Conservation (phyloP, 208 protist species). For the Wallacemonas rigidus region DNA sequence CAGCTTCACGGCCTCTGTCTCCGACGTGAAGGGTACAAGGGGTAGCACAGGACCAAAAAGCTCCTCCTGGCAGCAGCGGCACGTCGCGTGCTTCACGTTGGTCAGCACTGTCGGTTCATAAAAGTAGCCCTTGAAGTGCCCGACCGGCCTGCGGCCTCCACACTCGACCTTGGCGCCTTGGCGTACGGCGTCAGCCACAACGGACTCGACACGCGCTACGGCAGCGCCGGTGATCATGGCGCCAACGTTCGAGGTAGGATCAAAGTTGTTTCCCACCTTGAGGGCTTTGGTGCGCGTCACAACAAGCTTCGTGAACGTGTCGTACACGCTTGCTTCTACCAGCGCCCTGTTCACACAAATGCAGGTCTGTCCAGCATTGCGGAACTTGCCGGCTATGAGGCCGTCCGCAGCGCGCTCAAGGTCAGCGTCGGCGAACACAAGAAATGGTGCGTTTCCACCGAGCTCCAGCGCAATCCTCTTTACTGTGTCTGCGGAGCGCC, state of each 20-base stretch:
- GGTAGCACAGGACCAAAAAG: constrained; percentile 91
- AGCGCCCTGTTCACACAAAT: constrained; percentile 83
- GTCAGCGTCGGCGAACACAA: constrained; percentile 91
- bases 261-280: constrained; percentile 78
- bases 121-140: constrained; percentile 58
- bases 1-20: constrained; percentile 66
- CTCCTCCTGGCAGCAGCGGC: constrained; percentile 78
- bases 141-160: constrained; percentile 50
- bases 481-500: constrained; percentile 58
- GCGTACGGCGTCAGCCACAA: constrained; percentile 64
- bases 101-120: constrained; percentile 86
- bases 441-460: constrained; percentile 91
- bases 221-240: constrained; percentile 61
- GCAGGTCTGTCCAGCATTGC: constrained; percentile 90
- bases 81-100: constrained; percentile 54
- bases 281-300: constrained; percentile 39
- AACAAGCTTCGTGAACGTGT: constrained; percentile 57
- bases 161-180: constrained; percentile 70
- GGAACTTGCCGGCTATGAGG: constrained; percentile 75
- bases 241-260: constrained; percentile 49
- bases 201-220: constrained; percentile 39
- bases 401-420: constrained; percentile 63
- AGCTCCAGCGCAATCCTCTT: constrained; percentile 90
- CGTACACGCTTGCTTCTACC: constrained; percentile 69
- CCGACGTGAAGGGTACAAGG: constrained; percentile 67